Evolutionary conservation across 2,329 filamentous ascomycete species (phyloP), one percentile per base, ranked within the genome.

Genomic region (Colletotrichum eleusines): DNA sequence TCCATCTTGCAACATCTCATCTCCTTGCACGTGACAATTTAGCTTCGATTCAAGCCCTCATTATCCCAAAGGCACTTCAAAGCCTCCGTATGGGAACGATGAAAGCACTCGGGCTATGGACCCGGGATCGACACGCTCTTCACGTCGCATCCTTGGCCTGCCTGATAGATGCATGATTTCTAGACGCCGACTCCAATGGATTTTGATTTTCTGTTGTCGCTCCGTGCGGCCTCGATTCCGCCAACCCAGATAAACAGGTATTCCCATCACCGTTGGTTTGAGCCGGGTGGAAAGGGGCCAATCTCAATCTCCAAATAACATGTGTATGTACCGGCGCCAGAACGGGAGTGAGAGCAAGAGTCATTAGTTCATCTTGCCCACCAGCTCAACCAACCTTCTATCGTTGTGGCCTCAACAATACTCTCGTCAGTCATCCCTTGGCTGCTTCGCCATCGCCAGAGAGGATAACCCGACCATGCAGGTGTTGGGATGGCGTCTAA

Each of bases 301-400:
- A 33, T 33, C 42, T 16, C 33, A 51, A 57, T 35, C 20, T 4
- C 58, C 18, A 18, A 18, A 38, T 23, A 38, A 14, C 42, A 44
- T 44, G 20, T 44, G 42, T n/a, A 11, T 38, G 38, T 31, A 20
- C 48, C 58, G 40, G 31, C 28, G 55, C 46, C 18, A 57, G 51
- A 57, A 50, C 50, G 65, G 48, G 59, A 55, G 59, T 42, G 54
- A 54, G 63, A 66, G 63, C 26, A 53, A 61, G 55, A 66, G 63
- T 60, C 63, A 61, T 48, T 60, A 55, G 54, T 48, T 66, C 20
- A 42, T 35, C 46, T 53, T n/a, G 63, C 55, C 53, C 42, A 66
- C 44, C 44, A 59, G 57, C 46, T 54, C 35, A 55, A 11, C 4
- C 40, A 9, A 44, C 1, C 57, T 33, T 46, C n/a, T 23, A 38